Conservation (phyloP, 805 yeast species). For the Starmera quercuum region DNA sequence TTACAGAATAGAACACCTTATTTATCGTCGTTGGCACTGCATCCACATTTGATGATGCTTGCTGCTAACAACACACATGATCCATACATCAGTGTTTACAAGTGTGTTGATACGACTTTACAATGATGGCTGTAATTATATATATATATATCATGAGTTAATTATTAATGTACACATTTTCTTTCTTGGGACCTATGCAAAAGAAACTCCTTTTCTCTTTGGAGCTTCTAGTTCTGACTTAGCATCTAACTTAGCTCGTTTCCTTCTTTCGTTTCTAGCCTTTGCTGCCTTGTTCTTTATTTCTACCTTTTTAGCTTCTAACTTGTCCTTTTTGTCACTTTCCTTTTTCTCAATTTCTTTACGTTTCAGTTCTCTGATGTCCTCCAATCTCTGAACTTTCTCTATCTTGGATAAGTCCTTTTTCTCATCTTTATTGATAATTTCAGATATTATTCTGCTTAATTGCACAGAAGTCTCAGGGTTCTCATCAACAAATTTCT, state of each 20-base stretch:
- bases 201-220: slow-evolving; percentile 36
- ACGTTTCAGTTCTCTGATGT: slow-evolving; percentile 77
- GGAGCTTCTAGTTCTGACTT: slow-evolving; percentile 9
- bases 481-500: slow-evolving; percentile 66
- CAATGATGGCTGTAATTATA: too few relatives aligned
- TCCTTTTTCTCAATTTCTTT: slow-evolving; percentile 85
- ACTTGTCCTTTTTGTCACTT: slow-evolving; percentile 52
- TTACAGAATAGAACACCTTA: slow-evolving; percentile 29
- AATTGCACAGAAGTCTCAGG: slow-evolving; percentile 43
- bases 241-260: slow-evolving; percentile 28
- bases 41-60: slow-evolving; percentile 91
- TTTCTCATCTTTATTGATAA: slow-evolving; percentile 75
- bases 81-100: slow-evolving; percentile 57
- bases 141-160: neutral
- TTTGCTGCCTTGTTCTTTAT: slow-evolving; percentile 63
- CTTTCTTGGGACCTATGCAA: slow-evolving; percentile 26
- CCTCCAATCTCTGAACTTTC: slow-evolving; percentile 82
- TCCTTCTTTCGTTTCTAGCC: slow-evolving; percentile 66
- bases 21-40: slow-evolving; percentile 64
- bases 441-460: slow-evolving; percentile 66
- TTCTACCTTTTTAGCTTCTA: slow-evolving; percentile 74
- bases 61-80: slow-evolving; percentile 82
- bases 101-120: slow-evolving; percentile 31
- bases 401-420: slow-evolving; percentile 84
- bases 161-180: neutral